These are phyloP conservation scores for Scedosporium apiospermum DNA, from an alignment of 2,329 filamentous ascomycete genomes.

Conservation along the genomic window DNA sequence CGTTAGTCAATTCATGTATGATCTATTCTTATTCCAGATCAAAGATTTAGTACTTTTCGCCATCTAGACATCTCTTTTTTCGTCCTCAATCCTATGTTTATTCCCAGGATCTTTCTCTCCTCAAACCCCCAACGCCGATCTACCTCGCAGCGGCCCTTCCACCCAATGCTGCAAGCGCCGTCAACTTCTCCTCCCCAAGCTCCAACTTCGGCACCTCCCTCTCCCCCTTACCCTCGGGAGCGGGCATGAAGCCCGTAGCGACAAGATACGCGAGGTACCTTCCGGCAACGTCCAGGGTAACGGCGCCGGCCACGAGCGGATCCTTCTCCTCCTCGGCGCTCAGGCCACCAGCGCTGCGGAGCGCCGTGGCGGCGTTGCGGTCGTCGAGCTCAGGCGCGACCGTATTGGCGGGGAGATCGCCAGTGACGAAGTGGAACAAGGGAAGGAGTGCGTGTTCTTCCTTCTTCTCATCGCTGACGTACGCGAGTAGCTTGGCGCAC, in stretches of 20 bases:
- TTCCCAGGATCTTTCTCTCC: not conserved
- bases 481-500: slow-evolving; percentile 39
- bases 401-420: slow-evolving; percentile 57
- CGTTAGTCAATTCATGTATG: too few species aligned
- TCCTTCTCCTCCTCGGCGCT: slow-evolving; percentile 33
- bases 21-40: too few species aligned
- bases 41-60: too few species aligned
- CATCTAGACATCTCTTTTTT: not conserved
- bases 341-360: slow-evolving; percentile 44
- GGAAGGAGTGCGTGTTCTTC: slow-evolving; percentile 36
- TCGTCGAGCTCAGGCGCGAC: slow-evolving; percentile 61
- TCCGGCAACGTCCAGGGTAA: slow-evolving; percentile 48
- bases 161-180: slow-evolving; percentile 9
- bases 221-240: slow-evolving; percentile 22
- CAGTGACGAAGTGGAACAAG: slow-evolving; percentile 63
- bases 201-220: slow-evolving; percentile 37
- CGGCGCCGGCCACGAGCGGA: slow-evolving; percentile 36
- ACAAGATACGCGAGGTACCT: slow-evolving; percentile 51
- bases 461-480: slow-evolving; percentile 17
- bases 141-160: slow-evolving; percentile 6
- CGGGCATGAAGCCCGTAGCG: slow-evolving; percentile 47
- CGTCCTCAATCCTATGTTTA: not conserved
- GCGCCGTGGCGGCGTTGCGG: slow-evolving; percentile 44
- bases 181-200: slow-evolving; percentile 10
- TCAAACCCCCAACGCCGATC: not conserved